A percentile compares a stretch with the other conserved stretches of the same genome.
Evolutionary conservation across 75 land plant genomes (phyloP).

Genomic region (Pinus albicaulis): DNA sequence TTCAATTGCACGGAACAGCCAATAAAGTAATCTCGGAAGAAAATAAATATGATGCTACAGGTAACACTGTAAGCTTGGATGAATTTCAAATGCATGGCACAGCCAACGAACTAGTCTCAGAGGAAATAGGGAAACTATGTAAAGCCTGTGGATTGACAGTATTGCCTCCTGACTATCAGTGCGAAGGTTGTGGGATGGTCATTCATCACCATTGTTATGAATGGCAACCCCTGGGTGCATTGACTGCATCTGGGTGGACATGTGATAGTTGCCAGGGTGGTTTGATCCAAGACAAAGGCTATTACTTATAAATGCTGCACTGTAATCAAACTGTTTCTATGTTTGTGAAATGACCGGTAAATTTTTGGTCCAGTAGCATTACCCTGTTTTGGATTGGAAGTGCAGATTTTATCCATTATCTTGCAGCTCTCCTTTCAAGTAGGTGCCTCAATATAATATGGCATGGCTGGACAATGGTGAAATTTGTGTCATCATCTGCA

Average conservation of each 20-base stretch:
- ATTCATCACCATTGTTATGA: not conserved
- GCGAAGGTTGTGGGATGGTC: not conserved
- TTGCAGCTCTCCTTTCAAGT: not conserved
- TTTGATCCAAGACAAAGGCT: not conserved
- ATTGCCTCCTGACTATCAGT: conserved; percentile 1
- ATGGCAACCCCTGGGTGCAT: not conserved
- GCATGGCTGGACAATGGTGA: not conserved
- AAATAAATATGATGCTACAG: not conserved
- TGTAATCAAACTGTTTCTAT: too few species aligned
- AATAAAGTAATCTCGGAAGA: not conserved
- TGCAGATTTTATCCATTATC: not conserved
- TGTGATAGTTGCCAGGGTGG: conserved; percentile 5
- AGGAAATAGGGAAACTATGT: not conserved
- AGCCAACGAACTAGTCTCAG: not conserved
- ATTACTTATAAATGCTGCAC: not conserved
- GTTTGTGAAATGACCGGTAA: not conserved
- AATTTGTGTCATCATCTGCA: not conserved
- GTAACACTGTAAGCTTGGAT: not conserved
- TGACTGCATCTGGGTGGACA: conserved; percentile 2
- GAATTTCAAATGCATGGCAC: not conserved
- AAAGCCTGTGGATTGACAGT: conserved; percentile 5
- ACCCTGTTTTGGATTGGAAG: not conserved
- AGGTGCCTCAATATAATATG: not conserved
- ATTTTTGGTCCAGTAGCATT: not conserved
- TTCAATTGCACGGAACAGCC: not conserved